phyloP scores from a whole-genome alignment of 192 early-diverging fungal genomes.

The Radiomyces spectabilis region DNA sequence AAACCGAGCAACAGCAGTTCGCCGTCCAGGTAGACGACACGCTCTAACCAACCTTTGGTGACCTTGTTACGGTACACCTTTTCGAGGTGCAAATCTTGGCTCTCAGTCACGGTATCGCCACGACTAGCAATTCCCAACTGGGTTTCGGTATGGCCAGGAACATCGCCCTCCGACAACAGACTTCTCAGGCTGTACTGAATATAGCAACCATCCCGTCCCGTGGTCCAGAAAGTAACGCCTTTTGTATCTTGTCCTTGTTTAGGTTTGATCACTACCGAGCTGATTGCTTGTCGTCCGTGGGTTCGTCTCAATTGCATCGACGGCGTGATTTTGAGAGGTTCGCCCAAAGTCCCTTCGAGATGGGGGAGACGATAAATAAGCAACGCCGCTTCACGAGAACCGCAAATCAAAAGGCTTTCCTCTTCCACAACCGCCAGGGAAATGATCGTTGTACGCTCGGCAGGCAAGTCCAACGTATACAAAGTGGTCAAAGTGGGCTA shows the following conservation, averaged over 20 bases:
- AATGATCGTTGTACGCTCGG: constrained; percentile 17
- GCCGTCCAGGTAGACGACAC: constrained; percentile 39
- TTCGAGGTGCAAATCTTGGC: constrained; percentile 31
- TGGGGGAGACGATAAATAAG: constrained; percentile 22
- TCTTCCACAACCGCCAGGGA: constrained; percentile 13
- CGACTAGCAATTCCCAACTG: neutral
- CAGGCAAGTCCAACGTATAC: constrained; percentile 19
- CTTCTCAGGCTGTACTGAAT: constrained; percentile 38
- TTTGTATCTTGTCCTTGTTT: constrained; percentile 15
- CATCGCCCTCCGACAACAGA: constrained; percentile 10
- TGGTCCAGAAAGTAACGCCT: constrained; percentile 44
- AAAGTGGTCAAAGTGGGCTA: constrained; percentile 15
- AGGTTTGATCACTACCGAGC: constrained; percentile 21
- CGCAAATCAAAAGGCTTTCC: constrained; percentile 25
- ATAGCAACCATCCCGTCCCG: constrained; percentile 62
- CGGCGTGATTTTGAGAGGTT: constrained; percentile 13
- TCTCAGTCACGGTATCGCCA: neutral
- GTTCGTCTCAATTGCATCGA: constrained; percentile 23
- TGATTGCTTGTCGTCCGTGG: constrained; percentile 46
- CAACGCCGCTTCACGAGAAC: constrained; percentile 34
- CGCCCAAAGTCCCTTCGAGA: neutral
- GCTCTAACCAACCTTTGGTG: constrained; percentile 73
- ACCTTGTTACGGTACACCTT: constrained; percentile 51
- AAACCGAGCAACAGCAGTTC: constrained; percentile 62
- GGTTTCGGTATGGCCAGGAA: neutral